Conservation (phyloP, 495 filamentous ascomycete genomes). For the Neurospora sp. region DNA sequence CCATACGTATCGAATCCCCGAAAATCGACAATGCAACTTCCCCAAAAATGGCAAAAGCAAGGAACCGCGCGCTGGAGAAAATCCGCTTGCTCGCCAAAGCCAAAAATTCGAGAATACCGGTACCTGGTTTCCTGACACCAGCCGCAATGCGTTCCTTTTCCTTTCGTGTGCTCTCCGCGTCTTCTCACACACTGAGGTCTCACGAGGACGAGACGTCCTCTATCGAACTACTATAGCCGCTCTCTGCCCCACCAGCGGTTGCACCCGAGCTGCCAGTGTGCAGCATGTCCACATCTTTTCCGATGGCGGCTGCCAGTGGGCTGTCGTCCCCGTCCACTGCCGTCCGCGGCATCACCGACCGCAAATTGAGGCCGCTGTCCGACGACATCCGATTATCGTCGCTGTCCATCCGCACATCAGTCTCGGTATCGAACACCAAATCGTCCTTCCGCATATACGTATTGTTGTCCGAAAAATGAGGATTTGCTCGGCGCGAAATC, state of each 20-base stretch:
- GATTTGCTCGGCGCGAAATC: constrained; percentile 21
- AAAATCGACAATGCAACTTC: neutral
- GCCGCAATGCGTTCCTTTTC: neutral
- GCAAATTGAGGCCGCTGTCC: neutral
- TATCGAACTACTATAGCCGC: constrained; percentile 29
- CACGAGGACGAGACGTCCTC: constrained; percentile 15
- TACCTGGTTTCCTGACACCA: neutral
- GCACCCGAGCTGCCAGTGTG: constrained; percentile 33
- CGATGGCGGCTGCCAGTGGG: constrained; percentile 2
- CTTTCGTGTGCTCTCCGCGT: neutral
- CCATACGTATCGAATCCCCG: neutral
- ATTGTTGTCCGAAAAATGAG: constrained; percentile 17
- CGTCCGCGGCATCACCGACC: neutral
- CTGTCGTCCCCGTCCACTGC: neutral
- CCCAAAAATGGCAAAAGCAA: neutral
- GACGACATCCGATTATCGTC: constrained; percentile 1
- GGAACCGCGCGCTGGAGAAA: neutral
- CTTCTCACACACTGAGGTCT: neutral
- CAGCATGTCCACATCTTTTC: constrained; percentile 1
- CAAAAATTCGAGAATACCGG: neutral
- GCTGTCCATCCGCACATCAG: constrained; percentile 13
- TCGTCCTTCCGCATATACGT: constrained; percentile 9
- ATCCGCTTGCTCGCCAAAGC: neutral
- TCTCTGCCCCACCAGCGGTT: constrained; percentile 32
- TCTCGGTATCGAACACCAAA: constrained; percentile 10